These are phyloP conservation scores for Brassica rapa DNA, from an alignment of 345 rosid genomes.

Conservation along the genomic window DNA sequence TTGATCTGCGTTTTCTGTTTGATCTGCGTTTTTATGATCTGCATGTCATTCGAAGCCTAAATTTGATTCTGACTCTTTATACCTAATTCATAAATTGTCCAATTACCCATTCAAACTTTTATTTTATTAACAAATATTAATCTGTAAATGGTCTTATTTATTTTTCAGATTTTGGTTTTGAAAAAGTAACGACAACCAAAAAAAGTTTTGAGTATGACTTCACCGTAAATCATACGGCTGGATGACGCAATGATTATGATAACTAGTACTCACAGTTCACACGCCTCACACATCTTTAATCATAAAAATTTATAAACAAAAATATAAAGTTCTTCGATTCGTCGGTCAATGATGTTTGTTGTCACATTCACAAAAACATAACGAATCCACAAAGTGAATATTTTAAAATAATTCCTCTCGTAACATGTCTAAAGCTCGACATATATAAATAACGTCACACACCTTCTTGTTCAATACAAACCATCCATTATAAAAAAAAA, in stretches of 20 bases:
- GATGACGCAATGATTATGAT: background rate
- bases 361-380: background rate
- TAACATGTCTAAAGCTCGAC: background rate
- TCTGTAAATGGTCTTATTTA: background rate
- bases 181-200: background rate
- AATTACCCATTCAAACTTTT: background rate
- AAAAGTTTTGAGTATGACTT: background rate
- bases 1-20: too few species aligned
- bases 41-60: too few species aligned
- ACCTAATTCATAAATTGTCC: background rate
- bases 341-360: background rate
- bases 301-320: too few species aligned
- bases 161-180: background rate
- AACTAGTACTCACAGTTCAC: too few species aligned
- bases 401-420: background rate
- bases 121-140: background rate
- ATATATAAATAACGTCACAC: background rate
- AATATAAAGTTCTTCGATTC: background rate
- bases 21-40: too few species aligned
- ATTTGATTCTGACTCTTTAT: background rate
- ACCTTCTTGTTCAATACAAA: background rate
- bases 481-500: background rate
- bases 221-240: background rate
- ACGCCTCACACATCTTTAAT: background rate
- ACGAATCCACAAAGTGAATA: background rate